Percentiles rank a stretch among this genome's conserved stretches.
phyloP scores from a whole-genome alignment of 164 flowering plant species.

The Umbellularia californica region DNA sequence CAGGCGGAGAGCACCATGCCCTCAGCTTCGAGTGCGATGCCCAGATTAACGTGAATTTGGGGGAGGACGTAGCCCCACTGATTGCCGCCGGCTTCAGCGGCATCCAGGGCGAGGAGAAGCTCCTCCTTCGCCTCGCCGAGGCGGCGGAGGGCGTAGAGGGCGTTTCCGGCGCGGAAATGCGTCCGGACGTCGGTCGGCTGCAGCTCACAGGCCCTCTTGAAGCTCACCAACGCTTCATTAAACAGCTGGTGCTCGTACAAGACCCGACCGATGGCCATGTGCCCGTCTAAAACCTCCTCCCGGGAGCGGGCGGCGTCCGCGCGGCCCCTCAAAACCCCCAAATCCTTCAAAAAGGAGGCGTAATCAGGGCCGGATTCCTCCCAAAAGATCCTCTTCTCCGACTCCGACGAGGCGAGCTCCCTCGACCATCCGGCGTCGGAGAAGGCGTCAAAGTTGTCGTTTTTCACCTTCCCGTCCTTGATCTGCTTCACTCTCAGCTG shows the following conservation, averaged over 20 bases:
- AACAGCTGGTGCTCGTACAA: slow-evolving; percentile 81
- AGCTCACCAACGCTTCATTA: slow-evolving; percentile 78
- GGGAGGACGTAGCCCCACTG: slow-evolving; percentile 91
- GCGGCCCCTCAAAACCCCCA: slow-evolving; percentile 65
- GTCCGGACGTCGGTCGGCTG: slow-evolving; percentile 89
- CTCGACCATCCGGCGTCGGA: slow-evolving; percentile 98
- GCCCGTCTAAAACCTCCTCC: slow-evolving; percentile 93
- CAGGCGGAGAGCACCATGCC: slow-evolving; percentile 95
- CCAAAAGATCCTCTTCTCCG: slow-evolving; percentile 73
- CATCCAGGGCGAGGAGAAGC: slow-evolving; percentile 72
- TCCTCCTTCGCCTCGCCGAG: slow-evolving; percentile 72
- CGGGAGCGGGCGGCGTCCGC: slow-evolving; percentile 82
- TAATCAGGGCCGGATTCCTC: slow-evolving; percentile 78
- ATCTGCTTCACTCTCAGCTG: slow-evolving; percentile 72
- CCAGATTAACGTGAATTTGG: slow-evolving; percentile 94
- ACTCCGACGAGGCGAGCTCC: slow-evolving; percentile 82
- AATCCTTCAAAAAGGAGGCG: slow-evolving; percentile 63
- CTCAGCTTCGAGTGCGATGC: slow-evolving; percentile 90
- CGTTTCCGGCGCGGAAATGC: slow-evolving; percentile 87
- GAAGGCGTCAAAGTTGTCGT: slow-evolving; percentile 67
- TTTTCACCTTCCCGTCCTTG: slow-evolving; percentile 66
- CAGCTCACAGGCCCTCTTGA: slow-evolving; percentile 87
- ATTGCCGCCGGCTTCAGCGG: slow-evolving; percentile 87
- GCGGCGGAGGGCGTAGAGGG: slow-evolving; percentile 62
- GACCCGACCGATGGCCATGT: slow-evolving; percentile 94